These are phyloP conservation scores for Arctostaphylos glauca DNA, from an alignment of 148 eudicot species.

Conservation along the genomic window DNA sequence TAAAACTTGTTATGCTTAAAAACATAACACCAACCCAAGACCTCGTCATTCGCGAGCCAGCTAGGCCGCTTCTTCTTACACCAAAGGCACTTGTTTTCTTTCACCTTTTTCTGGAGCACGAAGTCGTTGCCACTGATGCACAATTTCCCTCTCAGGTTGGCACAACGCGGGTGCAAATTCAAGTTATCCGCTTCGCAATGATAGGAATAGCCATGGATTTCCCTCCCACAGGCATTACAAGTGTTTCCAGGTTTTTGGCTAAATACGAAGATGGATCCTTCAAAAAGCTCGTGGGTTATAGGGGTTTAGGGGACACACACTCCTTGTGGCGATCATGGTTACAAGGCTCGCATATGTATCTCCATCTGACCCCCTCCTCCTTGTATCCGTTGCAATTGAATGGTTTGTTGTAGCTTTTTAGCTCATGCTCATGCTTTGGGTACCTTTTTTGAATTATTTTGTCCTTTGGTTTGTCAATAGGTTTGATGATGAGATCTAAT, in stretches of 20 bases:
- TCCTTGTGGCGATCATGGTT: constrained; percentile 14
- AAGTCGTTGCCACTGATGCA: background rate
- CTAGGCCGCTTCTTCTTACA: constrained; percentile 7
- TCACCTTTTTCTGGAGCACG: background rate
- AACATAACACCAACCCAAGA: constrained; percentile 18
- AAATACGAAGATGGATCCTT: background rate
- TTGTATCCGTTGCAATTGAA: constrained; percentile 20
- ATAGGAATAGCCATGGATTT: constrained; percentile 6
- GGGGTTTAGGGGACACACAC: background rate
- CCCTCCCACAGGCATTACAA: constrained; percentile 13
- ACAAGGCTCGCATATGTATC: constrained; percentile 15
- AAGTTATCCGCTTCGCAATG: background rate
- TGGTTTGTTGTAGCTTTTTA: background rate
- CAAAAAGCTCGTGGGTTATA: background rate
- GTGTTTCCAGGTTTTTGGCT: background rate
- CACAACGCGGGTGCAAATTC: constrained; percentile 16
- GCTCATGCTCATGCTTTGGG: background rate
- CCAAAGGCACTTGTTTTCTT: constrained; percentile 1
- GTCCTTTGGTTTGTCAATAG: background rate
- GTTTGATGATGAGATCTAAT: background rate
- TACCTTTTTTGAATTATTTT: background rate
- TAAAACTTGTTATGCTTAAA: constrained; percentile 2
- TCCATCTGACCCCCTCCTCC: constrained; percentile 7
- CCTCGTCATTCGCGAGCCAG: background rate
- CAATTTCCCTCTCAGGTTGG: background rate